These are phyloP conservation scores for Gossypium longicalyx DNA, from an alignment of 345 rosid genomes.

Conservation along the genomic window DNA sequence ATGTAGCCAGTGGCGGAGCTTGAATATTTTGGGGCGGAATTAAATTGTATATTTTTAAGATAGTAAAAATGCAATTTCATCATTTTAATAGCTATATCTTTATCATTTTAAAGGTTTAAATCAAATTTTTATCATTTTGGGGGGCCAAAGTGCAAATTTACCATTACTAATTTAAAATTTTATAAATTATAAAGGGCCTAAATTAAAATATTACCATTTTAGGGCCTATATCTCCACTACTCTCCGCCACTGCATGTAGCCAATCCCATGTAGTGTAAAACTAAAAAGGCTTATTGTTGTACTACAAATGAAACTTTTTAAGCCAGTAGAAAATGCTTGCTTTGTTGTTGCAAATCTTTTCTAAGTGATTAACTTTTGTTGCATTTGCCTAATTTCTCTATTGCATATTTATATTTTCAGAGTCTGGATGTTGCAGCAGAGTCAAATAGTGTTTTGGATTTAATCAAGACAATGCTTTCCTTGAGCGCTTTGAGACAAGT, in stretches of 20 bases:
- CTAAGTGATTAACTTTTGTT: not conserved
- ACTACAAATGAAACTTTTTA: not conserved
- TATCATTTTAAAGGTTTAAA: too few species aligned
- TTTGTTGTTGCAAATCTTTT: not conserved
- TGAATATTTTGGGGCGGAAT: too few species aligned
- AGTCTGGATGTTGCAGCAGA: slow-evolving; percentile 54
- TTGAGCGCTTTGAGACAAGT: slow-evolving; percentile 60
- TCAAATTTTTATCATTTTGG: too few species aligned
- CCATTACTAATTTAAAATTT: too few species aligned
- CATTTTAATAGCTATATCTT: too few species aligned
- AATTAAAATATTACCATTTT: too few species aligned
- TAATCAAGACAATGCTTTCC: slow-evolving; percentile 61
- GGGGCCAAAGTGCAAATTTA: too few species aligned
- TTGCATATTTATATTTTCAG: slow-evolving; percentile 33
- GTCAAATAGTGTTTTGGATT: slow-evolving; percentile 37
- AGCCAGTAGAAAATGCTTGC: not conserved
- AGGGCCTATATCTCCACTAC: too few species aligned
- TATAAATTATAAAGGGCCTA: too few species aligned
- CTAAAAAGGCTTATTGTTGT: not conserved
- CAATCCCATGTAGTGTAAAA: not conserved
- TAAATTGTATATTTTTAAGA: too few species aligned
- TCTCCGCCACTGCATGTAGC: not conserved
- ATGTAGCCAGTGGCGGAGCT: not conserved
- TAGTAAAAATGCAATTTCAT: too few species aligned
- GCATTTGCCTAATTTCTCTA: not conserved